Conservation (phyloP, 352 stramenopile genomes). For the Elongisporangium anandrum region DNA sequence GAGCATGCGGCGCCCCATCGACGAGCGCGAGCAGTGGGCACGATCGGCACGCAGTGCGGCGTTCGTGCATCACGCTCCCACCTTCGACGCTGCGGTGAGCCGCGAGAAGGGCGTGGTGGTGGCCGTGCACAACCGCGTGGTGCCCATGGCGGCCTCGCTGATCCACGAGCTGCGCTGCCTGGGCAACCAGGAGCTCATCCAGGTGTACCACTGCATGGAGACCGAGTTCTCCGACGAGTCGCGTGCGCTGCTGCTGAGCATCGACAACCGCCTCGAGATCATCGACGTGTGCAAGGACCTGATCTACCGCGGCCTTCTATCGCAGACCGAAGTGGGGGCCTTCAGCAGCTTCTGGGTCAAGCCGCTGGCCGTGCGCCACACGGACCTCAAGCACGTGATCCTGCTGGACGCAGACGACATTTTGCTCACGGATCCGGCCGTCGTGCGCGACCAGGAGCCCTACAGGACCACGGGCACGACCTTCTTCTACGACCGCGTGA, state of each 20-base stretch:
- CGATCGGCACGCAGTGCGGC: background rate
- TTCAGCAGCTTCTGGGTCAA: constrained; percentile 44
- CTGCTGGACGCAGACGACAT: constrained; percentile 52
- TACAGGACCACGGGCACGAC: constrained; percentile 43
- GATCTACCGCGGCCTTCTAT: constrained; percentile 7
- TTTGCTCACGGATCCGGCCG: constrained; percentile 35
- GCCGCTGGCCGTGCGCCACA: constrained; percentile 38
- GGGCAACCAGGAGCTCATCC: constrained; percentile 30
- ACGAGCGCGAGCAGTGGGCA: background rate
- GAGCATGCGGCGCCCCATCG: background rate
- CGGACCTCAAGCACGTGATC: constrained; percentile 26
- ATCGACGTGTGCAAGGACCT: constrained; percentile 36
- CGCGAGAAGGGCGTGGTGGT: constrained; percentile 23
- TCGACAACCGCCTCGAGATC: constrained; percentile 25
- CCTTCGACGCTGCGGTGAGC: constrained; percentile 15
- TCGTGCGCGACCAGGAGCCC: constrained; percentile 23
- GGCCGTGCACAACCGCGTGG: constrained; percentile 21
- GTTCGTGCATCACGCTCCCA: constrained; percentile 11
- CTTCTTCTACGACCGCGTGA: constrained; percentile 68
- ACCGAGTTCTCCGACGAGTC: constrained; percentile 19
- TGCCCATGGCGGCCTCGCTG: constrained; percentile 34
- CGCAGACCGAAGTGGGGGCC: constrained; percentile 1
- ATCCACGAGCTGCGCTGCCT: constrained; percentile 29
- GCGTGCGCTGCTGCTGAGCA: constrained; percentile 11
- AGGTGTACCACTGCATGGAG: constrained; percentile 29